These are phyloP conservation scores for Porodaedalea pini DNA, from an alignment of 1,284 basidiomycete genomes.

Conservation along the genomic window DNA sequence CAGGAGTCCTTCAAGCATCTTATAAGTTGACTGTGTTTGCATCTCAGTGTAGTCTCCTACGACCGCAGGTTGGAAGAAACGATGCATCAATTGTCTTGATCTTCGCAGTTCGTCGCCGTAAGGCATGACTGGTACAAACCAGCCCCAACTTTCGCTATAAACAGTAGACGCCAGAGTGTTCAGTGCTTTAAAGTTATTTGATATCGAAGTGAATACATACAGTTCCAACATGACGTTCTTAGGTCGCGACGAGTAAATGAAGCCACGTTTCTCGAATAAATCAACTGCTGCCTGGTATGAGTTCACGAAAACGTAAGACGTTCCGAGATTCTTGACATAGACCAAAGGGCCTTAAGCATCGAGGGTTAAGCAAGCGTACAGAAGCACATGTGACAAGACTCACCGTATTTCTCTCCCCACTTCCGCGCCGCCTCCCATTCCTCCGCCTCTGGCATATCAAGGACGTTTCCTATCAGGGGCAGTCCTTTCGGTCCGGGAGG, in stretches of 20 bases:
- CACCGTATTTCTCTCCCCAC: constrained; percentile 24
- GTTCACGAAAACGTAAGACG: constrained; percentile 52
- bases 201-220: neutral
- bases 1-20: constrained; percentile 7
- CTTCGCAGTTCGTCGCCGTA: constrained; percentile 13
- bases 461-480: constrained; percentile 34
- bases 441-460: constrained; percentile 39
- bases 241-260: constrained; percentile 71
- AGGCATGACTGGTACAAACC: constrained; percentile 2
- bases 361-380: neutral
- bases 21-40: constrained; percentile 5
- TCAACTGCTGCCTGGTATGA: constrained; percentile 50
- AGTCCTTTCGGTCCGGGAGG: constrained; percentile 19
- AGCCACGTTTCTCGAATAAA: constrained; percentile 64
- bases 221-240: constrained; percentile 44
- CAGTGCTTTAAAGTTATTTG: too few species aligned
- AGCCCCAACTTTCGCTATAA: constrained; percentile 3
- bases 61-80: constrained; percentile 1
- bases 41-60: constrained; percentile 7
- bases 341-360: constrained; percentile 50
- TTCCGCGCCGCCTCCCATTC: constrained; percentile 33
- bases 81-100: constrained; percentile 7
- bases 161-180: neutral
- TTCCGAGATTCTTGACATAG: constrained; percentile 29
- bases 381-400: neutral